Evolutionary conservation across 352 stramenopile species (phyloP).

Genomic region (Globisporangium perplexum): DNA sequence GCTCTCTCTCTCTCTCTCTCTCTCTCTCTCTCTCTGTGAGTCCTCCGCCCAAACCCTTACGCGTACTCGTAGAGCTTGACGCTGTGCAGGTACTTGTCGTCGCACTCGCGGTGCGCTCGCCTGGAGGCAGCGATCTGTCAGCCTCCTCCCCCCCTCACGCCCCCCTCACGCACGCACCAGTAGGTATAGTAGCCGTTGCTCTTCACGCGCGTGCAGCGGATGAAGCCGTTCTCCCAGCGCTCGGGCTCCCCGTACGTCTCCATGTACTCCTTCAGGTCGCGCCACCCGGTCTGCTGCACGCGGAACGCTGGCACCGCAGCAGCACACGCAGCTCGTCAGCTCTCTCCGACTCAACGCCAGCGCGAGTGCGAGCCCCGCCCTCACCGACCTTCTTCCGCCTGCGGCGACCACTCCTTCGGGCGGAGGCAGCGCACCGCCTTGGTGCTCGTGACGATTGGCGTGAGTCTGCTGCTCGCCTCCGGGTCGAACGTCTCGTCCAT

Average conservation of each 20-base stretch:
- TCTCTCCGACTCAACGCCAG: too few relatives aligned
- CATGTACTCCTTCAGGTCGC: slow-evolving; percentile 79
- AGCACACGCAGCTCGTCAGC: not conserved
- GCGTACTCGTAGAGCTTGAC: slow-evolving; percentile 79
- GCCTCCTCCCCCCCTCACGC: not conserved
- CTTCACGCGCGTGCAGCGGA: slow-evolving; percentile 77
- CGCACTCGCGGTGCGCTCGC: slow-evolving; percentile 63
- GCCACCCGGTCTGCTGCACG: slow-evolving; percentile 67
- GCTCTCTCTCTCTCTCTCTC: not conserved
- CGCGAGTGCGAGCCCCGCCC: too few relatives aligned
- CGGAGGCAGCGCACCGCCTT: slow-evolving; percentile 61
- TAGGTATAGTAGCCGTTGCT: slow-evolving; percentile 83
- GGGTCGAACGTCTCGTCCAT: slow-evolving; percentile 44
- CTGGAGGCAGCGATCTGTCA: slow-evolving; percentile 10
- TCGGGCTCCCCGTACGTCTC: slow-evolving; percentile 68
- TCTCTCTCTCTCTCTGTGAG: not conserved
- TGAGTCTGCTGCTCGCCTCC: slow-evolving; percentile 17
- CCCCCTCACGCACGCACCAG: slow-evolving; percentile 25
- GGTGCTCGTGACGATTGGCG: slow-evolving; percentile 37
- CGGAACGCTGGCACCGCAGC: slow-evolving; percentile 31
- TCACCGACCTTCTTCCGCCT: slow-evolving; percentile 69
- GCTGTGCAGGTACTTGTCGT: slow-evolving; percentile 77
- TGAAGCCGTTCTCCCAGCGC: slow-evolving; percentile 67
- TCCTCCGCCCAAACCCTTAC: slow-evolving; percentile 8
- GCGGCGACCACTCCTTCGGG: slow-evolving; percentile 59